A percentile compares a stretch with the other conserved stretches of the same genome.
Conservation (phyloP, 306 rosid species). For the Citrullus amarus region DNA sequence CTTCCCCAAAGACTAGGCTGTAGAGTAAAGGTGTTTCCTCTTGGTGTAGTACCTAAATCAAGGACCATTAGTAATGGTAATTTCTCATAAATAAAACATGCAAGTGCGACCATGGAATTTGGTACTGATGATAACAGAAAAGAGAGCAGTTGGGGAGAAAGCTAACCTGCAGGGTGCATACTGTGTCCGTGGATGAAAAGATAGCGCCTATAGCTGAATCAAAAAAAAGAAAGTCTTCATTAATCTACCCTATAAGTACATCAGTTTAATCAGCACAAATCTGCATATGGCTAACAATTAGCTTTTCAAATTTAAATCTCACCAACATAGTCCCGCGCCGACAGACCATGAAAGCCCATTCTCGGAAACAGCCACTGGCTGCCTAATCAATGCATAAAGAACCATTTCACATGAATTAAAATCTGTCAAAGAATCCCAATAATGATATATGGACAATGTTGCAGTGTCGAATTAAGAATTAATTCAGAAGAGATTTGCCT, state of each 20-base stretch:
- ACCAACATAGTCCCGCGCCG: slow-evolving; percentile 56
- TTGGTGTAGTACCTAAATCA: slow-evolving; percentile 63
- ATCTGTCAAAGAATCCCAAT: not conserved
- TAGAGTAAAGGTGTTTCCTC: slow-evolving; percentile 80
- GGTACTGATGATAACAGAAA: slow-evolving; percentile 10
- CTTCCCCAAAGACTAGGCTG: slow-evolving; percentile 95
- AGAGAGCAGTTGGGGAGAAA: slow-evolving; percentile 15
- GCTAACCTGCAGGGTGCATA: slow-evolving; percentile 88
- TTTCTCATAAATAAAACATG: not conserved
- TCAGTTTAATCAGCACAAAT: not conserved
- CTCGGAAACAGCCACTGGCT: slow-evolving; percentile 80
- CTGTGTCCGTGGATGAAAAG: slow-evolving; percentile 87
- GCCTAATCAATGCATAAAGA: slow-evolving; percentile 39
- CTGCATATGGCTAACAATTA: not conserved
- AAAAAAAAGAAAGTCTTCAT: slow-evolving; percentile 15
- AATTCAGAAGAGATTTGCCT: not conserved
- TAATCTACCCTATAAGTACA: not conserved
- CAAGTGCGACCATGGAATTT: slow-evolving; percentile 4
- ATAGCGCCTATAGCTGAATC: slow-evolving; percentile 72
- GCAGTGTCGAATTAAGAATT: not conserved
- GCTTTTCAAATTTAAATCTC: slow-evolving; percentile 10
- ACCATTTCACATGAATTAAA: not conserved
- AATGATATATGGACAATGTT: not conserved
- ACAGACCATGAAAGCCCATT: slow-evolving; percentile 48
- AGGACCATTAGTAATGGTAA: slow-evolving; percentile 5